A percentile compares a stretch with the other conserved stretches of the same genome.
Conservation (phyloP, 768 basidiomycete genomes). For the Amanita pallidorosea region DNA sequence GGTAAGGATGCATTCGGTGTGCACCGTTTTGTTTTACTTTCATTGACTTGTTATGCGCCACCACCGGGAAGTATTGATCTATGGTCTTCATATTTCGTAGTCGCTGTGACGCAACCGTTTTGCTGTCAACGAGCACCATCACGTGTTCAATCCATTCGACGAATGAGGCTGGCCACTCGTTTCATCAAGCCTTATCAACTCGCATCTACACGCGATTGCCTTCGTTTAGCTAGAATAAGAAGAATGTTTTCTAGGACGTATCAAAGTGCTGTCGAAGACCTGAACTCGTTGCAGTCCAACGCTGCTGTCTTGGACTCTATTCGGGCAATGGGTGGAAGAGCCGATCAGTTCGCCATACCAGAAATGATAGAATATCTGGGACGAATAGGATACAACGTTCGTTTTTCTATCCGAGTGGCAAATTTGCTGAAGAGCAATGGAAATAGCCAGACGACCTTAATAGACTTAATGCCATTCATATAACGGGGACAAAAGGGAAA, state of each 20-base stretch:
- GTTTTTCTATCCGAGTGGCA: conserved; percentile 11
- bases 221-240: conserved; percentile 4
- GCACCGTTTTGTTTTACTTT: background rate
- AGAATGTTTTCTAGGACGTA: conserved; percentile 60
- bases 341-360: conserved; percentile 56
- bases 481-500: conserved; percentile 98
- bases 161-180: conserved; percentile 7
- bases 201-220: conserved; percentile 7
- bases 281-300: conserved; percentile 86
- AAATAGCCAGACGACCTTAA: conserved; percentile 75
- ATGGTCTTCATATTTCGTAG: conserved; percentile 7
- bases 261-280: conserved; percentile 56
- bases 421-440: conserved; percentile 9
- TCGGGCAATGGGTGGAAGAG: conserved; percentile 57
- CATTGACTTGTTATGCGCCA: conserved; percentile 9
- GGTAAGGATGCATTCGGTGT: background rate
- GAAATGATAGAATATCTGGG: conserved; percentile 88
- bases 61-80: conserved; percentile 15
- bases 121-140: background rate
- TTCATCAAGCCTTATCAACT: conserved; percentile 16
- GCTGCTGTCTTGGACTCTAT: conserved; percentile 84
- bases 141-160: background rate
- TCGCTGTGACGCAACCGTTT: too few species aligned
- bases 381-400: conserved; percentile 78
- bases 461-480: conserved; percentile 83